Base-by-base conservation (phyloP, 2,329 filamentous ascomycete genomes). In the Ilyonectria mors-panacis region DNA sequence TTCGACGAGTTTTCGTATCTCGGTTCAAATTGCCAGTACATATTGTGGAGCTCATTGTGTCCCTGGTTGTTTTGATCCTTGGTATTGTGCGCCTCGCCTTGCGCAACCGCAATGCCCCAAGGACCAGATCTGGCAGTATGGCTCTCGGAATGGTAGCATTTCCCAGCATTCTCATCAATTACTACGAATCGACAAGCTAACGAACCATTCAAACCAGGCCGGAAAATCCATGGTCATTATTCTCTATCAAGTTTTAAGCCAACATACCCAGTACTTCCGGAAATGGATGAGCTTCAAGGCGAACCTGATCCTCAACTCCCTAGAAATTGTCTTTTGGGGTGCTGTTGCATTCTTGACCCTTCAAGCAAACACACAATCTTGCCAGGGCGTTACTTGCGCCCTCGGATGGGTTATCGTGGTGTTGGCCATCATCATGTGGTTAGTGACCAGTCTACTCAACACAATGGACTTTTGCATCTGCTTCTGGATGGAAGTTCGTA, bases 111-210 rank as follows among this genome's bases (percentile, higher is more conserved):
- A 59, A 59, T 42, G 57, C 33, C 12, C 57, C 57, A 12, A 42
- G 57, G 15, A 59, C 57, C 19, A 59, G 57, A 37, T 51, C 57
- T 15, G 45, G 57, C 33, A 51, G 57, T n/a, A 51, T 59, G 45
- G 45, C 57, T 19, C 57, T 51, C 2, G 57, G 57, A 45, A 45
- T 45, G 42, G 42, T 45, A 45, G 42, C n/a, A 21, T 23, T 5
- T 12, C 9, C 13, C 42, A 12, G 9, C 4, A 45, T 10, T 23
- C 13, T 1, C 21, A 47, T 47, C 5, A 26, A 6, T 1, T 12
- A 2, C 7, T 26, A 26, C 12, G 4, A 47, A 47, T 5, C 7
- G 4, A 19, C 19, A 26, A 28, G n/a, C 33, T 51, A 47, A 58
- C 4, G 5, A 26, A 26, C 2, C 7, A 10, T 4, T 47, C 2